phyloP scores from a whole-genome alignment of 148 eudicot genomes.

The Chenopodium album region DNA sequence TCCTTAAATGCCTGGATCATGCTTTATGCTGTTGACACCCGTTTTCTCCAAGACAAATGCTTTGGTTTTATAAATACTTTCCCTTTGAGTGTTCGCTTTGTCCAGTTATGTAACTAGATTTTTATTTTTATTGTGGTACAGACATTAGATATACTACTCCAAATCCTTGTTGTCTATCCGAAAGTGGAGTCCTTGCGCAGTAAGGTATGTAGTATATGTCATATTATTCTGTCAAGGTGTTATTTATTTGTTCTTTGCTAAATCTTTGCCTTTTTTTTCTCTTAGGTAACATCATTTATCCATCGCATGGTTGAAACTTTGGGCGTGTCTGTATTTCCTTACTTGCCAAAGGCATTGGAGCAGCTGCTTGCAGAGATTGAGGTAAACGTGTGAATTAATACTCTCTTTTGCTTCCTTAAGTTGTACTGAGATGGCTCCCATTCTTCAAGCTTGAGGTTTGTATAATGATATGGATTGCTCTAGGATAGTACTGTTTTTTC shows the following conservation, averaged over 20 bases:
- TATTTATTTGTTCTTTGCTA: conserved; percentile 9
- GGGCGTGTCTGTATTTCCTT: conserved; percentile 85
- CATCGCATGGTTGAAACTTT: conserved; percentile 96
- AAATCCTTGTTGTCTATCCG: conserved; percentile 72
- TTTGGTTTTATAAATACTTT: background rate
- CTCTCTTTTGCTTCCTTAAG: conserved; percentile 6
- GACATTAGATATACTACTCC: conserved; percentile 93
- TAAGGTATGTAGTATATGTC: conserved; percentile 77
- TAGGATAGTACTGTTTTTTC: background rate
- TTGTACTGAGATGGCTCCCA: background rate
- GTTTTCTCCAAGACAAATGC: conserved; percentile 4
- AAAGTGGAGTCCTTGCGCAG: conserved; percentile 76
- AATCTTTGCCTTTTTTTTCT: conserved; percentile 17
- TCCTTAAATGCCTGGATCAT: background rate
- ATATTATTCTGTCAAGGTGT: background rate
- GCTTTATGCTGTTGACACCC: background rate
- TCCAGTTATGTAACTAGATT: conserved; percentile 1
- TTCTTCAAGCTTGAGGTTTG: background rate
- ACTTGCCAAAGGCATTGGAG: conserved; percentile 83
- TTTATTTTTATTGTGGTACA: conserved; percentile 31
- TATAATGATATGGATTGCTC: background rate
- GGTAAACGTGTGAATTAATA: conserved; percentile 38
- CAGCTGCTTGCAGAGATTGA: conserved; percentile 84
- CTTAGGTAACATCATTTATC: conserved; percentile 83
- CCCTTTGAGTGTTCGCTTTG: background rate